Evolutionary conservation across 2,329 filamentous ascomycete species (phyloP).

Genomic region (Aspergillus piperis): DNA sequence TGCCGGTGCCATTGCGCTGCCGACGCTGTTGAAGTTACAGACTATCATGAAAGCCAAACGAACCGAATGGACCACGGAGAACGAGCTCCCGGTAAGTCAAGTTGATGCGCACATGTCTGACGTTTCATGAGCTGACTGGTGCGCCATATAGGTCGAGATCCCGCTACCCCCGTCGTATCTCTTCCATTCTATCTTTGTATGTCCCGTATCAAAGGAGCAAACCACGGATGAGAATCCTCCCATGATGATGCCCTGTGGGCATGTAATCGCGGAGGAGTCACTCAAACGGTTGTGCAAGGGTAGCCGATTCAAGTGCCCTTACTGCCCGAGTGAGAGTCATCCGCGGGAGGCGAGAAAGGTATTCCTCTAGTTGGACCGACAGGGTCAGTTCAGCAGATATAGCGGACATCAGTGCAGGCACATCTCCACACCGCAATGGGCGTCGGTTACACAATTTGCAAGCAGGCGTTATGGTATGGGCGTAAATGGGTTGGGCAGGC

Average conservation of each 20-base stretch:
- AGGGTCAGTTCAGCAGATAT: neutral
- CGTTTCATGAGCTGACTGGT: conserved; percentile 27
- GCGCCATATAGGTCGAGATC: conserved; percentile 58
- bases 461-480: neutral
- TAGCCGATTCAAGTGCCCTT: conserved; percentile 87
- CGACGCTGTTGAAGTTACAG: conserved; percentile 83
- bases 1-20: conserved; percentile 87
- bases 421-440: conserved; percentile 12
- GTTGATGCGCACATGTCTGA: neutral
- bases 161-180: conserved; percentile 64
- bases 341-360: conserved; percentile 75
- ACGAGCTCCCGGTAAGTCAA: conserved; percentile 80
- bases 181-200: conserved; percentile 97
- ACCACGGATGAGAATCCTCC: conserved; percentile 90
- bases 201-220: conserved; percentile 95
- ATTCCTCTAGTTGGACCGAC: conserved; percentile 54
- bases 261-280: conserved; percentile 86
- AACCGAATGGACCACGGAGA: conserved; percentile 90
- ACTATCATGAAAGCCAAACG: conserved; percentile 84
- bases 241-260: conserved; percentile 95
- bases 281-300: conserved; percentile 78
- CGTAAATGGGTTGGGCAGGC: neutral
- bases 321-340: conserved; percentile 83
- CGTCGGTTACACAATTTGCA: neutral
- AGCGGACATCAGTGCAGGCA: conserved; percentile 9